phyloP scores from a whole-genome alignment of 495 filamentous ascomycete genomes.

The Aspergillus sparsus region DNA sequence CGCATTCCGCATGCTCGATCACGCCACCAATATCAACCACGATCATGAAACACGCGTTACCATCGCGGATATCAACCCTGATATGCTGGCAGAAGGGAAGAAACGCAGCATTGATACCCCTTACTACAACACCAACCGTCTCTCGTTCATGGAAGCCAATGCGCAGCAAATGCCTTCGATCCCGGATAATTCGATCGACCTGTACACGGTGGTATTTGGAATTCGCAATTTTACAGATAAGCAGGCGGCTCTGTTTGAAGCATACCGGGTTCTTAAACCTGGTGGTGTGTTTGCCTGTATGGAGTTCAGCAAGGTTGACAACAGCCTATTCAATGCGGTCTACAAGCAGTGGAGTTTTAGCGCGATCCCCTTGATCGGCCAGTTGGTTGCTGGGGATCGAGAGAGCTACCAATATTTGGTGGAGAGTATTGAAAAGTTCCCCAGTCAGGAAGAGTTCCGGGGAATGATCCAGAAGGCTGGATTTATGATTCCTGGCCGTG shows the following conservation, averaged over 20 bases:
- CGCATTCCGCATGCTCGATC: constrained; percentile 93
- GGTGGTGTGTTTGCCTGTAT: constrained; percentile 96
- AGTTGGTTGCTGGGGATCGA: constrained; percentile 90
- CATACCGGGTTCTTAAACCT: constrained; percentile 84
- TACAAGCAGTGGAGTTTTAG: constrained; percentile 97
- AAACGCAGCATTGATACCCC: constrained; percentile 66
- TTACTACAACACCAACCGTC: constrained; percentile 56
- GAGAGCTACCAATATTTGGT: constrained; percentile 98
- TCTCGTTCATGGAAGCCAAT: constrained; percentile 87
- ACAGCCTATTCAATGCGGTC: constrained; percentile 70
- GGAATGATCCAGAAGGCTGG: constrained; percentile 88
- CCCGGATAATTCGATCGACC: constrained; percentile 65
- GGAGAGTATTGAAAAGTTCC: constrained; percentile 95
- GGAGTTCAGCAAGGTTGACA: constrained; percentile 86
- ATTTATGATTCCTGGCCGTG: constrained; percentile 77
- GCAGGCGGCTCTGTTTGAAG: constrained; percentile 73
- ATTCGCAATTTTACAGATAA: constrained; percentile 96
- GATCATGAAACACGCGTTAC: constrained; percentile 79
- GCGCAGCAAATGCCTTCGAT: constrained; percentile 76
- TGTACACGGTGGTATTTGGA: constrained; percentile 97
- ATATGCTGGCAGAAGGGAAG: constrained; percentile 87
- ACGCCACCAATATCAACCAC: constrained; percentile 76
- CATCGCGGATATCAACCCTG: constrained; percentile 91
- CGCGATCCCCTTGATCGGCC: constrained; percentile 91
- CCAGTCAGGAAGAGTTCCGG: constrained; percentile 77